Percentiles rank a stretch among this genome's conserved stretches.
Evolutionary conservation across 2,329 filamentous ascomycete species (phyloP).

Genomic region (Colletotrichum brevisporum): DNA sequence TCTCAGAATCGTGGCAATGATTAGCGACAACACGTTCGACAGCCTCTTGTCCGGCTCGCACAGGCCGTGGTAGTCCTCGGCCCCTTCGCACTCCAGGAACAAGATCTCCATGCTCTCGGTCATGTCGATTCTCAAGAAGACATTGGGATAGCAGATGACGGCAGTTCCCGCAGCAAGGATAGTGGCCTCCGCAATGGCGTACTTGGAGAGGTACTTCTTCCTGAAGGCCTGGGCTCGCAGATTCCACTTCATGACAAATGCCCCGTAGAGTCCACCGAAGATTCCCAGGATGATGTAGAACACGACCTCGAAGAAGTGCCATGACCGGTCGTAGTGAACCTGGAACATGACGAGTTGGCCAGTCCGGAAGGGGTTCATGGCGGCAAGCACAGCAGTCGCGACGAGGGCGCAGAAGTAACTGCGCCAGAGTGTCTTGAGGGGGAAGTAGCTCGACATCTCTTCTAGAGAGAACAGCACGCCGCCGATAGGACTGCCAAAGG

Average conservation of each 20-base stretch:
- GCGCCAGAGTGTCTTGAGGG: conserved; percentile 96
- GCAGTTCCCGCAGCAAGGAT: conserved; percentile 87
- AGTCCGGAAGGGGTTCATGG: conserved; percentile 97
- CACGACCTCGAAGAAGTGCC: conserved; percentile 97
- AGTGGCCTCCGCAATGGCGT: conserved; percentile 89
- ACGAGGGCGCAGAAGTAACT: conserved; percentile 98
- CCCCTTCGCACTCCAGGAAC: conserved; percentile 92
- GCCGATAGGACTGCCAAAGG: conserved; percentile 97
- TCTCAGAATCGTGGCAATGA: conserved; percentile 84
- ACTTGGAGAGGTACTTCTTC: conserved; percentile 89
- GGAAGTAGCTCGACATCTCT: conserved; percentile 97
- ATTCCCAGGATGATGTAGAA: conserved; percentile 93
- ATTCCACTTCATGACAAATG: conserved; percentile 99
- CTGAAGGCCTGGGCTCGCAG: conserved; percentile 90
- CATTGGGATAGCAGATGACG: conserved; percentile 96
- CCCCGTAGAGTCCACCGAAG: conserved; percentile 95
- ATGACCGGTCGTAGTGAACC: conserved; percentile 93
- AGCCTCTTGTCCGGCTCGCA: conserved; percentile 85
- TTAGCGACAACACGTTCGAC: conserved; percentile 83
- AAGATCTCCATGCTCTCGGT: conserved; percentile 99
- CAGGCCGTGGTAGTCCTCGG: conserved; percentile 88
- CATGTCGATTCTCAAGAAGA: conserved; percentile 97
- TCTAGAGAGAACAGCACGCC: conserved; percentile 97
- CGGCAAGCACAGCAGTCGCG: conserved; percentile 90
- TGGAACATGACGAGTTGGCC: conserved; percentile 99